These are phyloP conservation scores for Fomitopsis palustris DNA, from an alignment of 1,284 basidiomycete species.

Conservation along the genomic window DNA sequence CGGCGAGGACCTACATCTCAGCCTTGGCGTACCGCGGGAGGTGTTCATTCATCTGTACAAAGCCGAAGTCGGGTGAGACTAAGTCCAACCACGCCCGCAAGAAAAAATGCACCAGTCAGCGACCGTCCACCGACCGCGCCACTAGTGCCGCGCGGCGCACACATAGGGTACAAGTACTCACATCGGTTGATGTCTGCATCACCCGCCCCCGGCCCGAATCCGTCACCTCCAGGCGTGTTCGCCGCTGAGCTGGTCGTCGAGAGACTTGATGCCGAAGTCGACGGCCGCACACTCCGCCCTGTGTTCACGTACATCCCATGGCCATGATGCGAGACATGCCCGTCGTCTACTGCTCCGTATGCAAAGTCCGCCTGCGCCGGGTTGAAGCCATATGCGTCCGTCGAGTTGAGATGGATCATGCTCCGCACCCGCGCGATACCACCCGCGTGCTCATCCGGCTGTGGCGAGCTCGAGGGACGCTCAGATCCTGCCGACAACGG, in stretches of 20 bases:
- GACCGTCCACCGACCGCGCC: conserved; percentile 4
- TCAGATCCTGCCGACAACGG: conserved; percentile 40
- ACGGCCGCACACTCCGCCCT: conserved; percentile 52
- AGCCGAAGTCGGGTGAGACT: conserved; percentile 83
- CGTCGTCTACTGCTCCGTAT: conserved; percentile 53
- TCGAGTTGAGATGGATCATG: conserved; percentile 73
- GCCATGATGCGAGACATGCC: conserved; percentile 32
- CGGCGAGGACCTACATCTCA: conserved; percentile 45
- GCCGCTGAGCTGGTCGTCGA: conserved; percentile 79
- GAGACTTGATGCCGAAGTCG: conserved; percentile 71
- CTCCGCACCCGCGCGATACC: conserved; percentile 67
- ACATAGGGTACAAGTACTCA: conserved; percentile 45
- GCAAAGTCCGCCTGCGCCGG: conserved; percentile 72
- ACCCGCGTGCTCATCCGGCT: conserved; percentile 48
- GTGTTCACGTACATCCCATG: conserved; percentile 26
- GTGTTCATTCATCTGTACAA: conserved; percentile 72
- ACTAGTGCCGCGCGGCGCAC: not conserved
- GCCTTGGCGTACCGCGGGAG: conserved; percentile 65
- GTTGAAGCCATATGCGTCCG: conserved; percentile 63
- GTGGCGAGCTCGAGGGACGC: conserved; percentile 71
- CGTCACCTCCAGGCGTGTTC: conserved; percentile 50
- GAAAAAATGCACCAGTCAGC: conserved; percentile 30
- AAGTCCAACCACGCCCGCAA: conserved; percentile 16
- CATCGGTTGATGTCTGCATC: conserved; percentile 70
- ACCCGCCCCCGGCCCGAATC: conserved; percentile 44